phyloP scores from a whole-genome alignment of 192 early-diverging fungal species.

The Martensiomyces pterosporus region DNA sequence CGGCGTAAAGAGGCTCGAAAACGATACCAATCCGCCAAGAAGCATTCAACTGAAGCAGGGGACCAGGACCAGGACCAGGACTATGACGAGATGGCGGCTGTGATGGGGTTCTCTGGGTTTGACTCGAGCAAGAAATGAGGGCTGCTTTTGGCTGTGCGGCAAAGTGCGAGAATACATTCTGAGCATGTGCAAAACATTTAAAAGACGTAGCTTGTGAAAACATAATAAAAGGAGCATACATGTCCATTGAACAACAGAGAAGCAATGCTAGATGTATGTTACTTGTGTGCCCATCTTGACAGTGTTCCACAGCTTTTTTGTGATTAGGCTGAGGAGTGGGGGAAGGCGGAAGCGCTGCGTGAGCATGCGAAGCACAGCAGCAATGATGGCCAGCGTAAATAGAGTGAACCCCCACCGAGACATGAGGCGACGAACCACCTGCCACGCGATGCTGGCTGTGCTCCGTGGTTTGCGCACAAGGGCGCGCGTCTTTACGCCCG shows the following conservation, averaged over 20 bases:
- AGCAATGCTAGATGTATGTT: conserved; percentile 29
- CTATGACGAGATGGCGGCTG: conserved; percentile 62
- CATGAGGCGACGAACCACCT: conserved; percentile 40
- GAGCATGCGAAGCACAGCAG: conserved; percentile 36
- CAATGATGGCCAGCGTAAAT: conserved; percentile 33
- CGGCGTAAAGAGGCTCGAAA: conserved; percentile 47
- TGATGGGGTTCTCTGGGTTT: conserved; percentile 66
- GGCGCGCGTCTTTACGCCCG: conserved; percentile 5
- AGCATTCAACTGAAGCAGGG: conserved; percentile 45
- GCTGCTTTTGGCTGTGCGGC: neutral
- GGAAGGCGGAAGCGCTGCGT: conserved; percentile 36
- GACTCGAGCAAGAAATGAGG: conserved; percentile 27
- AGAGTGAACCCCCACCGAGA: conserved; percentile 46
- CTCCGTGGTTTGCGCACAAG: conserved; percentile 23
- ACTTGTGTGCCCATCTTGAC: conserved; percentile 46
- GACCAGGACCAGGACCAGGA: conserved; percentile 36
- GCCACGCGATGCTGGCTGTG: conserved; percentile 21
- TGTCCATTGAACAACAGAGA: neutral
- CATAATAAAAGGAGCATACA: neutral
- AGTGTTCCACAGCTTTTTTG: conserved; percentile 36
- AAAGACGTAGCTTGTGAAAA: neutral
- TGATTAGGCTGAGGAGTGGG: conserved; percentile 18
- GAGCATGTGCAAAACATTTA: neutral
- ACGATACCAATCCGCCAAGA: conserved; percentile 50
- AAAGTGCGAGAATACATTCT: too few species aligned